These are phyloP conservation scores for Megacollybia marginata DNA, from an alignment of 768 basidiomycete species.

Conservation along the genomic window DNA sequence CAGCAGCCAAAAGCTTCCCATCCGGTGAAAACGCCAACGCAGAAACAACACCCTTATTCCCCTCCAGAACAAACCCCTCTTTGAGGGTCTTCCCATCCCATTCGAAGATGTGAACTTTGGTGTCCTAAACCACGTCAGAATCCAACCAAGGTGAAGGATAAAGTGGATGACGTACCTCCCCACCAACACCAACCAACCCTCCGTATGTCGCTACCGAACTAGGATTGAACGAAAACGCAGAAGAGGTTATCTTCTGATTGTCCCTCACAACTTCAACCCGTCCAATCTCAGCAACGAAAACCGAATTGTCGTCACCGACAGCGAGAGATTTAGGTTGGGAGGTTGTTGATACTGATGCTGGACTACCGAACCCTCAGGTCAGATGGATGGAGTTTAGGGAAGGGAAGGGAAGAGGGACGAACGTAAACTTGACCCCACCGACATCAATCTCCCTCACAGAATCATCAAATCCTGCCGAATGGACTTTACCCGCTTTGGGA, in stretches of 20 bases:
- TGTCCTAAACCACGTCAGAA: slow-evolving; percentile 39
- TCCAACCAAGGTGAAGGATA: background rate
- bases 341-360: slow-evolving; percentile 40
- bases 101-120: slow-evolving; percentile 64
- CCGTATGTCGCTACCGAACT: slow-evolving; percentile 49
- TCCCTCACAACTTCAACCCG: slow-evolving; percentile 59
- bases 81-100: slow-evolving; percentile 64
- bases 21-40: slow-evolving; percentile 77
- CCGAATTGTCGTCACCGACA: slow-evolving; percentile 47
- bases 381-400: background rate
- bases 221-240: slow-evolving; percentile 38
- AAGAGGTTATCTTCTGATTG: slow-evolving; percentile 60
- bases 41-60: slow-evolving; percentile 64
- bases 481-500: slow-evolving; percentile 41
- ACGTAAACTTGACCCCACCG: slow-evolving; percentile 34
- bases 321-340: slow-evolving; percentile 69
- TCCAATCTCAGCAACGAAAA: slow-evolving; percentile 57
- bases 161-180: slow-evolving; percentile 34
- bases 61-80: slow-evolving; percentile 51
- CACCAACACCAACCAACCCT: slow-evolving; percentile 59
- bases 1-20: slow-evolving; percentile 66
- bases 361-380: slow-evolving; percentile 25
- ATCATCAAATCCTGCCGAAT: slow-evolving; percentile 80
- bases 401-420: slow-evolving; percentile 20
- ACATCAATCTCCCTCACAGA: slow-evolving; percentile 54